Percentiles rank a stretch among this genome's conserved stretches.
phyloP scores from a whole-genome alignment of 768 basidiomycete species.

The Leccinellum luteum region DNA sequence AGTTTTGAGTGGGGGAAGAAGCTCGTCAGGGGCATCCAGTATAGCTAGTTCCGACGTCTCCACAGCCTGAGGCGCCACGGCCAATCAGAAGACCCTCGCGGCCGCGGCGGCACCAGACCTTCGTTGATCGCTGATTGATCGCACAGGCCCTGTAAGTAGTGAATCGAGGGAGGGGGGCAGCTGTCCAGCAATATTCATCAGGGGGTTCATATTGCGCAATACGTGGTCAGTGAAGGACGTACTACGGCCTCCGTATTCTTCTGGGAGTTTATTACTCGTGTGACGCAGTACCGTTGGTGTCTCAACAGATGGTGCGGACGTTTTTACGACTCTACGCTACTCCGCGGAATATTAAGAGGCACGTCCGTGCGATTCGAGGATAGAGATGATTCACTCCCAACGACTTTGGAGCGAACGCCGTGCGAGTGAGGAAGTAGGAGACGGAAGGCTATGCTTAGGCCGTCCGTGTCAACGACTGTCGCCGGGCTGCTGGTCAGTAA shows the following conservation, averaged over 20 bases:
- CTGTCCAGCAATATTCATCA: neutral
- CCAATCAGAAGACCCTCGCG: conserved; percentile 14
- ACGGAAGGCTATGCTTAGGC: conserved; percentile 4
- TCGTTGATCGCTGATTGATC: conserved; percentile 16
- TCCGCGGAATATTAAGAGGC: neutral
- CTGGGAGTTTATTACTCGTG: conserved; percentile 5
- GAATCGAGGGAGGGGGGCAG: neutral
- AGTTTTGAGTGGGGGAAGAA: conserved; percentile 9
- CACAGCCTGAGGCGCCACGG: neutral
- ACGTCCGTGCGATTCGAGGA: neutral
- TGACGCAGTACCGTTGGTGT: conserved; percentile 3
- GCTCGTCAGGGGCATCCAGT: neutral
- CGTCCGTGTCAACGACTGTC: neutral
- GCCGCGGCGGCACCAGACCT: conserved; percentile 2
- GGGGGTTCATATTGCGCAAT: neutral
- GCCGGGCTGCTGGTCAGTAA: conserved; percentile 12
- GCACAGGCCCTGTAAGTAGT: neutral
- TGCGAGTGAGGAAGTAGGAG: neutral
- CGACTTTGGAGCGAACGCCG: neutral
- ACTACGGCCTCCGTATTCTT: conserved; percentile 10
- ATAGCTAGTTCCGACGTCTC: conserved; percentile 5
- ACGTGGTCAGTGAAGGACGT: neutral
- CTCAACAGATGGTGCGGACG: neutral
- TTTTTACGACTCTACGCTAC: neutral
- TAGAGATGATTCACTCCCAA: neutral